These are phyloP conservation scores for Macrolepiota fuliginosa DNA, from an alignment of 768 basidiomycete species.

Conservation along the genomic window DNA sequence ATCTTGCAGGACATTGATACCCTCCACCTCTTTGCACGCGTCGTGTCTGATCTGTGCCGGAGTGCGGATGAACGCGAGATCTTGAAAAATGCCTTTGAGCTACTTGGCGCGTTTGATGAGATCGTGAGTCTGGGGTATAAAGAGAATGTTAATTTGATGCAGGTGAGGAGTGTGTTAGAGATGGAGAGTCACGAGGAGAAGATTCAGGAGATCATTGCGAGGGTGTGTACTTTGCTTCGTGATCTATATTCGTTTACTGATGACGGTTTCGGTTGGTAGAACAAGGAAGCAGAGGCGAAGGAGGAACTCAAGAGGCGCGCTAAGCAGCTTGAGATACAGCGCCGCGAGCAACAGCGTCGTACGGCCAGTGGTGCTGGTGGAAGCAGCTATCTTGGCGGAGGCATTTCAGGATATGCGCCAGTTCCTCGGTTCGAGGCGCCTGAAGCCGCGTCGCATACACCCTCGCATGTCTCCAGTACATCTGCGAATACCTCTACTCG, in stretches of 20 bases:
- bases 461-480: slow-evolving; percentile 38
- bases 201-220: slow-evolving; percentile 97
- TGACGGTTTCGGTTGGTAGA: slow-evolving; percentile 42
- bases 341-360: slow-evolving; percentile 88
- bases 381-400: slow-evolving; percentile 63
- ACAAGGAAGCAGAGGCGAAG: slow-evolving; percentile 99
- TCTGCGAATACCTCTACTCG: slow-evolving; percentile 49
- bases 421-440: slow-evolving; percentile 72
- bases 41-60: slow-evolving; percentile 89
- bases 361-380: slow-evolving; percentile 48
- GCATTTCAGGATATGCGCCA: slow-evolving; percentile 67
- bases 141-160: slow-evolving; percentile 75
- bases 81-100: slow-evolving; percentile 85
- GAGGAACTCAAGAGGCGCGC: slow-evolving; percentile 98
- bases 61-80: slow-evolving; percentile 89
- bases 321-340: slow-evolving; percentile 97
- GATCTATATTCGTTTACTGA: background rate
- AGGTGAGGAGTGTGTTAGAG: slow-evolving; percentile 75
- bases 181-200: slow-evolving; percentile 94
- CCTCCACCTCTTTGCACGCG: slow-evolving; percentile 88
- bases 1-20: slow-evolving; percentile 98
- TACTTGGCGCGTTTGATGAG: slow-evolving; percentile 95
- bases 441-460: slow-evolving; percentile 38
- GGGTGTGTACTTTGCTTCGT: slow-evolving; percentile 47
- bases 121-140: slow-evolving; percentile 88